A percentile compares a stretch with the other conserved stretches of the same genome.
Evolutionary conservation across 805 yeast species (phyloP).

Genomic region (Lipomyces chichibuensis): DNA sequence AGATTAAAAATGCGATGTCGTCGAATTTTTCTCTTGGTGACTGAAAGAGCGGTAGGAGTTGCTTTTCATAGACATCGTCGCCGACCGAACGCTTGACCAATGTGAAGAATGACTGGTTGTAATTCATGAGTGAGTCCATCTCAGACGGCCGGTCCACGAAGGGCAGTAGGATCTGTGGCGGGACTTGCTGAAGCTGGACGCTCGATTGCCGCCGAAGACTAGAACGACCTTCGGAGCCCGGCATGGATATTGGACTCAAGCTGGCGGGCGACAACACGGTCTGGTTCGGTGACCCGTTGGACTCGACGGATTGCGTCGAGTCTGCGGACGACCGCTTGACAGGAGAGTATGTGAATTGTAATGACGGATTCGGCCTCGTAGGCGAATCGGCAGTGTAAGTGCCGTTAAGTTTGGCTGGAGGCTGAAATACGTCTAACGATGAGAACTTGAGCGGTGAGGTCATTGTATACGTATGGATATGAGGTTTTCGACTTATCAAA

Average conservation of each 20-base stretch:
- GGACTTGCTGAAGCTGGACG: constrained; percentile 22
- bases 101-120: constrained; percentile 25
- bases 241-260: neutral
- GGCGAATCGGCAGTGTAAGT: neutral
- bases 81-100: constrained; percentile 27
- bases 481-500: neutral
- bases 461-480: neutral
- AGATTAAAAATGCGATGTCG: constrained; percentile 22
- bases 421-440: neutral
- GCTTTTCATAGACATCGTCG: constrained; percentile 14
- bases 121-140: constrained; percentile 17
- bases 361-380: neutral
- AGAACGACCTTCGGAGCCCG: neutral
- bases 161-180: constrained; percentile 33
- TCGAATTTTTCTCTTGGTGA: constrained; percentile 16
- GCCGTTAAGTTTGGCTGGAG: neutral
- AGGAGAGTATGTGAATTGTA: neutral
- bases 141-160: constrained; percentile 32
- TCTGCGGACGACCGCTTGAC: neutral
- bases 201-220: constrained; percentile 12
- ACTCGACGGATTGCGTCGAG: neutral
- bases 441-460: neutral
- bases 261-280: neutral
- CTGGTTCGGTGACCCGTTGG: neutral
- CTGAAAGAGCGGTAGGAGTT: constrained; percentile 21